These are phyloP conservation scores for baker's yeast (Saccharomyces cerevisiae) DNA, from an alignment of 805 yeast genomes.

Conservation along the genomic window DNA sequence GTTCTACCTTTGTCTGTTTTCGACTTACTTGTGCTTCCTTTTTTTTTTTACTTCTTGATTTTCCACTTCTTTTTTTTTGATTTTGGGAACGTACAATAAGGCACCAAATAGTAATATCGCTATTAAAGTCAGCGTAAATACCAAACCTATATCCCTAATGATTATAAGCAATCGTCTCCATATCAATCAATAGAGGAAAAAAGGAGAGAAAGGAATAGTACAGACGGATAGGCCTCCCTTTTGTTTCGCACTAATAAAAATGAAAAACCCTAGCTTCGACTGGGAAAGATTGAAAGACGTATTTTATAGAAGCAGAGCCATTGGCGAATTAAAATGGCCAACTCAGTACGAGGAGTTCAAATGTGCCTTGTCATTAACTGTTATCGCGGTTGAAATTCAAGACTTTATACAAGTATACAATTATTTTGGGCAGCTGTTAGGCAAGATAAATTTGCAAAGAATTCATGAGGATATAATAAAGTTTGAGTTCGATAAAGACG, in stretches of 20 bases:
- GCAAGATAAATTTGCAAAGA: constrained; percentile 4
- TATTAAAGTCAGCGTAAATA: neutral
- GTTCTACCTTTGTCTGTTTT: too few species aligned
- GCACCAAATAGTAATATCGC: neutral
- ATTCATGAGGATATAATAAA: constrained; percentile 15
- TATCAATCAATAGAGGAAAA: neutral
- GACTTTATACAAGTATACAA: constrained; percentile 31
- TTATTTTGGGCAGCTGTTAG: constrained; percentile 27
- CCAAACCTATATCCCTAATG: neutral
- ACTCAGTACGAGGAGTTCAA: constrained; percentile 1
- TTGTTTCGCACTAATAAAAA: neutral
- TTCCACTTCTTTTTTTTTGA: neutral
- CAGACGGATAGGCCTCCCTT: neutral
- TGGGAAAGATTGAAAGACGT: constrained; percentile 78
- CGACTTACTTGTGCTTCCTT: neutral
- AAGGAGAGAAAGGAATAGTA: neutral
- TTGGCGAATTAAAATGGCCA: constrained; percentile 19
- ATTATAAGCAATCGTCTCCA: neutral
- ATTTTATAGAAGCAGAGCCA: constrained; percentile 49
- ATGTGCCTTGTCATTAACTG: constrained; percentile 36
- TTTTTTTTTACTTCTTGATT: too few species aligned
- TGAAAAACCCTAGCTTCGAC: constrained; percentile 36
- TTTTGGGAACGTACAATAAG: neutral
- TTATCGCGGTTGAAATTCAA: constrained; percentile 34
- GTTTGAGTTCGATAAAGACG: constrained; percentile 16